Percentiles rank a stretch among this genome's conserved stretches.
Evolutionary conservation across 176 grass and related monocot genomes (phyloP).

Genomic region (Triticum dicoccoides): DNA sequence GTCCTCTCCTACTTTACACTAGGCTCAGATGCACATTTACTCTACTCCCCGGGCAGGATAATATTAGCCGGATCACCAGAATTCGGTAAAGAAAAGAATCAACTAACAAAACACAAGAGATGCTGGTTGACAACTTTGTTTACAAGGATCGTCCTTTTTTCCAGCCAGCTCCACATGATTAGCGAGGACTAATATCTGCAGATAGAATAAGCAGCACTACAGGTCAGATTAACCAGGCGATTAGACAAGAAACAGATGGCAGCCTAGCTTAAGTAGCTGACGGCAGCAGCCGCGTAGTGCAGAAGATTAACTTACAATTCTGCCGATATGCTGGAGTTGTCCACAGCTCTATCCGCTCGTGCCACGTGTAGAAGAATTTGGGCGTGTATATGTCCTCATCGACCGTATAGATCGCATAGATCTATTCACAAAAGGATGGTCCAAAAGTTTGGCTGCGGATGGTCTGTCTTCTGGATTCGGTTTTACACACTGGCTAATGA

Average conservation of each 20-base stretch:
- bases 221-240: conserved; percentile 32
- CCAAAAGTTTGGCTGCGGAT: conserved; percentile 55
- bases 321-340: background rate
- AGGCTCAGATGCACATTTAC: conserved; percentile 29
- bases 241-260: conserved; percentile 18
- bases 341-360: conserved; percentile 13
- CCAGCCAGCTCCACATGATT: conserved; percentile 32
- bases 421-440: conserved; percentile 66
- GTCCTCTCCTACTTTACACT: conserved; percentile 27
- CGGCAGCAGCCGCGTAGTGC: background rate
- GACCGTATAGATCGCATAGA: conserved; percentile 49
- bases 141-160: background rate
- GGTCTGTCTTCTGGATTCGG: conserved; percentile 63
- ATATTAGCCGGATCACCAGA: conserved; percentile 24
- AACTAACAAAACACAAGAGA: conserved; percentile 31
- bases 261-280: background rate
- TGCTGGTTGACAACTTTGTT: conserved; percentile 22
- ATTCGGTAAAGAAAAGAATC: conserved; percentile 49
- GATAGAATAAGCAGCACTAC: background rate
- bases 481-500: conserved; percentile 65
- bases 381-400: conserved; percentile 40
- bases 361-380: conserved; percentile 38
- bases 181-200: conserved; percentile 36
- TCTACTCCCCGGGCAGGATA: conserved; percentile 16
- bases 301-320: conserved; percentile 38